Percentiles rank a stretch among this genome's conserved stretches.
Conservation (phyloP, 2,329 filamentous ascomycete species). For the Xylaria sp. region DNA sequence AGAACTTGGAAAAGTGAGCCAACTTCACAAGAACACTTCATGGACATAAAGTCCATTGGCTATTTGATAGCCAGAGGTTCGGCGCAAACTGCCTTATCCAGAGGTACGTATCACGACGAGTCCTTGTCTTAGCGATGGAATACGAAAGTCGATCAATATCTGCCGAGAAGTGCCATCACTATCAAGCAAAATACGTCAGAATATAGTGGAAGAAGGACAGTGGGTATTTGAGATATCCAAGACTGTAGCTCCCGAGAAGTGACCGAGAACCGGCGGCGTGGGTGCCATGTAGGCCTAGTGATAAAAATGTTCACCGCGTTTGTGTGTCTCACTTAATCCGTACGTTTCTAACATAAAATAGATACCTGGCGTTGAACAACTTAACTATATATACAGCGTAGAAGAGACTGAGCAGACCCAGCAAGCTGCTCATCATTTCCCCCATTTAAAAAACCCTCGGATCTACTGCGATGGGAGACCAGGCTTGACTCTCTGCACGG, state of each 20-base stretch:
- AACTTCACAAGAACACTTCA: too few species aligned
- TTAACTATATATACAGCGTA: constrained; percentile 68
- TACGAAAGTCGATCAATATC: constrained; percentile 35
- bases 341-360: neutral
- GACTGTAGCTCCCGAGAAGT: constrained; percentile 59
- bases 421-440: constrained; percentile 69
- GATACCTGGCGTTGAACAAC: constrained; percentile 16
- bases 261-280: constrained; percentile 54
- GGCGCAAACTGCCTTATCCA: constrained; percentile 41
- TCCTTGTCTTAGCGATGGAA: constrained; percentile 45
- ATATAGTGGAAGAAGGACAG: constrained; percentile 61
- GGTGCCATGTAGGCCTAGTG: constrained; percentile 62
- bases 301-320: constrained; percentile 64
- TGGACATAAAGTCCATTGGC: neutral
- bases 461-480: constrained; percentile 65
- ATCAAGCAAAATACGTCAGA: constrained; percentile 43
- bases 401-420: constrained; percentile 69
- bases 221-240: constrained; percentile 61
- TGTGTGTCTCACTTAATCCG: too few species aligned
- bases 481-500: constrained; percentile 70
- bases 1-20: too few species aligned
- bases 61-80: constrained; percentile 35
- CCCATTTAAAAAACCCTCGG: too few species aligned
- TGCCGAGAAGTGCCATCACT: neutral
- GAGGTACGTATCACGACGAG: constrained; percentile 32